Conservation (phyloP, 2,329 filamentous ascomycete species). For the Pyrenochaeta sp. region DNA sequence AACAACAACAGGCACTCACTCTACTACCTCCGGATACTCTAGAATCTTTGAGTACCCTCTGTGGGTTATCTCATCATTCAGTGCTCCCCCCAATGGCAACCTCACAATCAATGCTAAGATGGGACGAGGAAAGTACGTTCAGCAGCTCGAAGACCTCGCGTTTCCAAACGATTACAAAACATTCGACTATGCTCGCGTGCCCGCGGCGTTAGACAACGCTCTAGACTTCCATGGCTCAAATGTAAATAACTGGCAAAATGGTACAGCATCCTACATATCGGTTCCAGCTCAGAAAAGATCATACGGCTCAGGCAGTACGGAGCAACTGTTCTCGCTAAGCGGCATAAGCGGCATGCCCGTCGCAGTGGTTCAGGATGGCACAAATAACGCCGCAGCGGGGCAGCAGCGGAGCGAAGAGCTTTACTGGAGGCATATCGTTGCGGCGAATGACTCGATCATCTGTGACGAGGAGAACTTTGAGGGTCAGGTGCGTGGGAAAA, state of each 20-base stretch:
- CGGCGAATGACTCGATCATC: conserved; percentile 63
- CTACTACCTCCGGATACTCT: conserved; percentile 45
- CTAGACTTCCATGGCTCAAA: conserved; percentile 48
- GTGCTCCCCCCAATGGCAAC: conserved; percentile 50
- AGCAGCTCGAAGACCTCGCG: conserved; percentile 56
- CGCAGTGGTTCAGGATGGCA: conserved; percentile 10
- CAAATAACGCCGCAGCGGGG: neutral
- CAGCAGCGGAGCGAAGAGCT: conserved; percentile 49
- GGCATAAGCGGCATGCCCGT: conserved; percentile 46
- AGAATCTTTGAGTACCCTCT: conserved; percentile 68
- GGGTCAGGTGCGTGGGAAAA: conserved; percentile 14
- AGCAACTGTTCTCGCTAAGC: conserved; percentile 66
- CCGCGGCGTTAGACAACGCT: conserved; percentile 7
- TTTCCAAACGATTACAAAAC: conserved; percentile 70
- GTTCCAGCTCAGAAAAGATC: conserved; percentile 57
- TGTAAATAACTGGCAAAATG: conserved; percentile 64
- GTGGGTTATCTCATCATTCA: conserved; percentile 63
- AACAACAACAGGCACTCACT: conserved; percentile 60
- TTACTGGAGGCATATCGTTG: conserved; percentile 66
- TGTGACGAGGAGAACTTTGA: conserved; percentile 56
- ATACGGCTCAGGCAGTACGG: conserved; percentile 64
- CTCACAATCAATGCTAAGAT: conserved; percentile 59
- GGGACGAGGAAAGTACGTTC: conserved; percentile 59
- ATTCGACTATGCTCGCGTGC: conserved; percentile 53
- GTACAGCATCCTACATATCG: conserved; percentile 64